Evolutionary conservation across 352 stramenopile species (phyloP).

Genomic region (Globisporangium polare): DNA sequence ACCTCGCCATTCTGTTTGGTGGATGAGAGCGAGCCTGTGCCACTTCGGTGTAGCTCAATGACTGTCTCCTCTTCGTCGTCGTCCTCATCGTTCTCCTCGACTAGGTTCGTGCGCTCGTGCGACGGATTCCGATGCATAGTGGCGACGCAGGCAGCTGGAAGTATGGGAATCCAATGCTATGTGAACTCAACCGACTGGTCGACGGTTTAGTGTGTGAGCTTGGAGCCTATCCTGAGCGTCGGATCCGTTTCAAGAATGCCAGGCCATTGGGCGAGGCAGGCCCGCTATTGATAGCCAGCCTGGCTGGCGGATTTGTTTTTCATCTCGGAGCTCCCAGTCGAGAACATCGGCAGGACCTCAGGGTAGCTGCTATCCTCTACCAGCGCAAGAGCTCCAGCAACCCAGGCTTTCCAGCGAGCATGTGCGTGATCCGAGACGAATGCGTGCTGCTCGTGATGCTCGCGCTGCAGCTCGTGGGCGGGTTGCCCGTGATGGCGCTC

Average conservation of each 20-base stretch:
- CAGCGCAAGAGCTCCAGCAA: neutral
- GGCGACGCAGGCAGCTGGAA: neutral
- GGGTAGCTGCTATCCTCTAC: too few species aligned
- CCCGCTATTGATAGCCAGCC: neutral
- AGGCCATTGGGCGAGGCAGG: neutral
- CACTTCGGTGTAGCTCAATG: constrained; percentile 26
- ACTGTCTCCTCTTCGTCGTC: constrained; percentile 38
- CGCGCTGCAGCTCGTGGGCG: constrained; percentile 30
- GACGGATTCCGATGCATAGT: neutral
- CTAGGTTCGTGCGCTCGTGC: constrained; percentile 8
- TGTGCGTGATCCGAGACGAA: constrained; percentile 46
- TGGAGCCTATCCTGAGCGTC: neutral
- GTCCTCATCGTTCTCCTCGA: constrained; percentile 20
- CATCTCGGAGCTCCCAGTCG: neutral
- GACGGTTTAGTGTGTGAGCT: too few species aligned
- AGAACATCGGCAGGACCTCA: neutral
- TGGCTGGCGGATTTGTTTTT: neutral
- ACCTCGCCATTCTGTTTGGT: neutral
- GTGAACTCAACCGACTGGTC: neutral
- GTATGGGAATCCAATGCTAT: neutral
- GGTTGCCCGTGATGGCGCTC: constrained; percentile 41
- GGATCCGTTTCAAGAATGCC: neutral
- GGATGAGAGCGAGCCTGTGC: constrained; percentile 15
- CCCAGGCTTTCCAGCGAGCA: neutral
- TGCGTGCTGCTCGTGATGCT: constrained; percentile 44